Conservation (phyloP, 306 rosid genomes). For the Lotus japonicus region DNA sequence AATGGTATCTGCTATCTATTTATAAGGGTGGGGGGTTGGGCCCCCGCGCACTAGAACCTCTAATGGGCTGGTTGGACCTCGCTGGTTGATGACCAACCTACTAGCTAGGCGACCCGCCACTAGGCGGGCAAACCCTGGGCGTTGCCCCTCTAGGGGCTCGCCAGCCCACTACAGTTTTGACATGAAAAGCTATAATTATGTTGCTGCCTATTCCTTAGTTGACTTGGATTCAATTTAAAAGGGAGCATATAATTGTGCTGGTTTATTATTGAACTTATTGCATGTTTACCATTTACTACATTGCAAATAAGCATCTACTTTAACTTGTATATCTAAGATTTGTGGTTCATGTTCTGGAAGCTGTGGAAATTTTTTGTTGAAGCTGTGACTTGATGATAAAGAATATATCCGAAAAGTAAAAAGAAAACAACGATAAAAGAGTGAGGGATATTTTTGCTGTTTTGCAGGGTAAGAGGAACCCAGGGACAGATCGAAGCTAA, state of each 20-base stretch:
- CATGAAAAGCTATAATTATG: too few species aligned
- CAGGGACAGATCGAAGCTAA: slow-evolving; percentile 54
- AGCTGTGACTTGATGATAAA: slow-evolving; percentile 3
- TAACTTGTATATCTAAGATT: not conserved
- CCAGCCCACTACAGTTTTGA: too few species aligned
- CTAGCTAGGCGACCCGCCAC: too few species aligned
- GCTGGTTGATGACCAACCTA: too few species aligned
- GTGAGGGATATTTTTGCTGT: slow-evolving; percentile 11
- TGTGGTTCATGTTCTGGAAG: not conserved
- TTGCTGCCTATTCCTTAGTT: too few species aligned
- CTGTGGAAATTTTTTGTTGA: not conserved
- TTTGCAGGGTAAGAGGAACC: slow-evolving; percentile 88
- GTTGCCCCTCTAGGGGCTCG: too few species aligned
- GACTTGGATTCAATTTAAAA: not conserved
- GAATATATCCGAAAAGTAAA: not conserved
- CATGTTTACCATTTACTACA: not conserved
- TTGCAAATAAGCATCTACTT: not conserved
- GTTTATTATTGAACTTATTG: not conserved
- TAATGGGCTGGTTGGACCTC: too few species aligned
- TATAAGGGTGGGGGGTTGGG: too few species aligned
- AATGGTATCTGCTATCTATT: too few species aligned
- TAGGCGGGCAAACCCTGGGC: too few species aligned
- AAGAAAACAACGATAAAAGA: not conserved
- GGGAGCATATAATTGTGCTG: not conserved
- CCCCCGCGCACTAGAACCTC: too few species aligned